These are phyloP conservation scores for Cutaneotrichosporon arboriforme DNA, from an alignment of 1,284 basidiomycete genomes.

Conservation along the genomic window DNA sequence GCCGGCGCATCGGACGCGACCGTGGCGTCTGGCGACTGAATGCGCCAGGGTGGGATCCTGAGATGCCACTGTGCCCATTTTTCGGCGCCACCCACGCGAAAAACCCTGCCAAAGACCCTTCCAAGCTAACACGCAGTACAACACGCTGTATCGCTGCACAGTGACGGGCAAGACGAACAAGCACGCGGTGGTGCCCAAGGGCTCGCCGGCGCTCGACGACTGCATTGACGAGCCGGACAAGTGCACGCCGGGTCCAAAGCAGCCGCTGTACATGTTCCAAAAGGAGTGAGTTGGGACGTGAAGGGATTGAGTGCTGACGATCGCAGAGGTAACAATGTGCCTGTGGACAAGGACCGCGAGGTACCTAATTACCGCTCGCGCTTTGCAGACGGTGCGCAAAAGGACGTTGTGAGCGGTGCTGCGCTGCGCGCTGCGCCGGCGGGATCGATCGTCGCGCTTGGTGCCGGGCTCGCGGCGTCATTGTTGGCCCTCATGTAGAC, in stretches of 20 bases:
- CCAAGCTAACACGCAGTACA: constrained; percentile 50
- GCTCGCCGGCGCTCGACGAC: constrained; percentile 37
- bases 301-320: background rate
- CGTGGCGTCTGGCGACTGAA: too few relatives aligned
- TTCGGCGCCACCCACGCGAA: too few relatives aligned
- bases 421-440: constrained; percentile 7
- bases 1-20: too few relatives aligned
- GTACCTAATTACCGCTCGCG: constrained; percentile 2
- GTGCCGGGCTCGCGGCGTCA: background rate
- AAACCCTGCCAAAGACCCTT: too few relatives aligned
- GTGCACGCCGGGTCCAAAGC: constrained; percentile 35
- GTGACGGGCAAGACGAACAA: constrained; percentile 50
- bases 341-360: background rate
- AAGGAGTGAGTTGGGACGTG: constrained; percentile 3
- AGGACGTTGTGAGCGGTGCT: constrained; percentile 3
- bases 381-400: constrained; percentile 13
- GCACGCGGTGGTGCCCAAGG: constrained; percentile 43
- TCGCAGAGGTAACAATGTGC: constrained; percentile 12
- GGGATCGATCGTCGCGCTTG: constrained; percentile 3
- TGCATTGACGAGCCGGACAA: constrained; percentile 30
- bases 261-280: constrained; percentile 14
- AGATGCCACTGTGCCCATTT: too few relatives aligned
- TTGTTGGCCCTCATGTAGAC: background rate
- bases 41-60: too few relatives aligned
- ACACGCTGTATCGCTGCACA: constrained; percentile 69